Base-by-base conservation (phyloP, 1,284 basidiomycete species). In the Irpex sp. region DNA sequence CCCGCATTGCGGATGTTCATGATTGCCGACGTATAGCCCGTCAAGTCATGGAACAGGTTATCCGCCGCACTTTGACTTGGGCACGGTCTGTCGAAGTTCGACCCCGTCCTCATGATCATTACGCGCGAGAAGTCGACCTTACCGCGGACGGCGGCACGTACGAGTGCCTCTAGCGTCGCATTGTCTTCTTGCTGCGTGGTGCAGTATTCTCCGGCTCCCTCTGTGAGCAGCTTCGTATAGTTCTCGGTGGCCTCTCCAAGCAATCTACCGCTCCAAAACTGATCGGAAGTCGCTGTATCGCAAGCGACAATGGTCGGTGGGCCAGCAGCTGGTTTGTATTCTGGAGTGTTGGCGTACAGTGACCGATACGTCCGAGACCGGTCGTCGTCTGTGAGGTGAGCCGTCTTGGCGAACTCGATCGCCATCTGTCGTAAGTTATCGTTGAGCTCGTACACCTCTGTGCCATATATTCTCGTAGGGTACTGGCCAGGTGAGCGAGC, bases 381-480 rank as follows among this genome's bases (percentile, higher is more conserved):
- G 2, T 62, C 59, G 4, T 75, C 74, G 70, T 82, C 81, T 60
- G 74, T 75, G 15, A 83, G 72, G 15, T 38, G 70, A 17, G 79
- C 74, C 5, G 67, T 71, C 56, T 71, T 68, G 0, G 77, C 76
- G 59, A 77, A 70, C n/a, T 61, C 64, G 21, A 76, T 65, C 1
- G 76, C 80, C 13, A 70, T 65, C 55, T 77, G 74, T n/a, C 80
- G 74, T 13, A 84, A 73, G 61, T 74, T 75, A 38, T 79, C 78
- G 71, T 83, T 83, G 61, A 84, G 70, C 70, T 81, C 79, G 68
- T 79, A 84, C 7, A 83, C 76, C 72, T 84, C 82, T 11, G 81
- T 82, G 31, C 82, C 82, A 67, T 83, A 82, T 44, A 80, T 70
- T 36, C 66, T 66, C 8, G 64, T 63, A 1, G 78, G 75, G 57